Evolutionary conservation across 257 asterid genomes (phyloP), one percentile per base, ranked within the genome.

Genomic region (Nicotiana paniculata): DNA sequence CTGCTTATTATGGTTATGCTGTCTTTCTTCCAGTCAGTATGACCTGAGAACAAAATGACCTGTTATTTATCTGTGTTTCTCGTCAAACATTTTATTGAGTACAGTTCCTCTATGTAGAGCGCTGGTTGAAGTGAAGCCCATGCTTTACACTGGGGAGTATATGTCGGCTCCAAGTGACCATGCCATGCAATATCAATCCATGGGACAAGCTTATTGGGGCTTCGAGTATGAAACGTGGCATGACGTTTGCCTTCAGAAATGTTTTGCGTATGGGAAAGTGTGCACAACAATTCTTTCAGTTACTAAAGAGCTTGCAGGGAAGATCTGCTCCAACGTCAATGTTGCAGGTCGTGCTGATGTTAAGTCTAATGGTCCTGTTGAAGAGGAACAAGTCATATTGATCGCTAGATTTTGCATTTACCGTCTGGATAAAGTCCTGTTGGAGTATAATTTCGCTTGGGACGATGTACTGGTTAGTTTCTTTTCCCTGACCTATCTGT

Each of bases 51-150:
- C 17, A 51, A 51, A 75, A 66, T 46, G 37, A 12, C 58, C 74
- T 58, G 32, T 79, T 39, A 24, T 17, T 54, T 33, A 46, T 58
- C 51, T 75, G 79, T 1, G 2, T 59, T 26, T 16, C 21, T 17
- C 28, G 16, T 51, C 2, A 12, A 61, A 61, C 16, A 43, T 26
- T 35, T n/a, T 24, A 35, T 64, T 4, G 64, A 57, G 15, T 66
- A n/a, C 55, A 43, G n/a, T 81, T 72, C 24, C 54, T 77, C 46
- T 43, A 8, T 86, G 70, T 89, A 94, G 99, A 77, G 98, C 99
- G 82, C 82, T 84, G 74, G 97, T 96, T 82, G 99, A 96, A 89
- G 89, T 96, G 84, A 96, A 96, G 85, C 98, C 99, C 54, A 69
- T 94, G 85, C 97, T 96, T 84, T 93, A 88, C 85, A 74, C 81